phyloP scores from a whole-genome alignment of 305 asterid genomes.

The Solanum hybrid region DNA sequence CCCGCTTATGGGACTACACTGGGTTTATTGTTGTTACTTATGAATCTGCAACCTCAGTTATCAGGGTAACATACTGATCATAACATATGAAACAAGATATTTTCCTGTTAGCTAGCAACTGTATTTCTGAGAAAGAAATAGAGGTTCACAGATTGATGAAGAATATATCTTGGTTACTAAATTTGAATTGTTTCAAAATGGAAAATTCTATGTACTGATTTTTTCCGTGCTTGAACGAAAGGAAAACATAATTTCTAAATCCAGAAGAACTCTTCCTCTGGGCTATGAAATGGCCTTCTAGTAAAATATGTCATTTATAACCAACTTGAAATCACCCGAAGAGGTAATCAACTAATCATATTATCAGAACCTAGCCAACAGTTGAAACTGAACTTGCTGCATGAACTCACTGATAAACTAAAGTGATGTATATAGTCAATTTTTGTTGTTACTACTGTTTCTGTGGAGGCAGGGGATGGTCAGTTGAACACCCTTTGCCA shows the following conservation, averaged over 20 bases:
- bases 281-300: not conserved
- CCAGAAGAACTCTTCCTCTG: not conserved
- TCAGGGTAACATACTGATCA: not conserved
- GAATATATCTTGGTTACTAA: not conserved
- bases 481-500: not conserved
- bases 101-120: not conserved
- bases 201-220: not conserved
- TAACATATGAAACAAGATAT: not conserved
- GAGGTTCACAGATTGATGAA: not conserved
- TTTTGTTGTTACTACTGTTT: not conserved
- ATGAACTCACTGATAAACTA: not conserved
- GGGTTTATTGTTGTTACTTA: not conserved
- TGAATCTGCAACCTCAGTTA: not conserved
- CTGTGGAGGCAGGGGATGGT: not conserved
- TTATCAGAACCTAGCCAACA: not conserved
- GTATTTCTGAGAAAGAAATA: not conserved
- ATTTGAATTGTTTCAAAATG: not conserved
- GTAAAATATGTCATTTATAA: not conserved
- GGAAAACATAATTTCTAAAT: not conserved
- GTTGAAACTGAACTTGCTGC: not conserved
- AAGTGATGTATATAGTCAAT: not conserved
- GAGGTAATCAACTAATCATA: not conserved
- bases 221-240: not conserved
- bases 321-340: not conserved
- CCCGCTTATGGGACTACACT: not conserved